Base-by-base conservation (phyloP, 176 grass and related monocot species). In the Hordeum marinum region DNA sequence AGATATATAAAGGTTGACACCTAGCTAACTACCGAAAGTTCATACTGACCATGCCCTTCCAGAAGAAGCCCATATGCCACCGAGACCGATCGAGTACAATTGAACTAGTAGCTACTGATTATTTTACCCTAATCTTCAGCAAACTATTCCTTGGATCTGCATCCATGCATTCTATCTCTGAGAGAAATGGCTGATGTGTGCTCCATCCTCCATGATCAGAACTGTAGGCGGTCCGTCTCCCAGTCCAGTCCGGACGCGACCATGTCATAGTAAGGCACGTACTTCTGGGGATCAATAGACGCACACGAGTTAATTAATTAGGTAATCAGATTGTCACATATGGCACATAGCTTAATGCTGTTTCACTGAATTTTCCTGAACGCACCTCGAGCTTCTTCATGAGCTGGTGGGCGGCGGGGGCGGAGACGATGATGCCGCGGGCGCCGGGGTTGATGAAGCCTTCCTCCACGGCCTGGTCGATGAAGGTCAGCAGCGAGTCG, bases 381-480 rank as follows among this genome's bases (percentile, higher is more conserved):
- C 15, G 11, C 68, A 92, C 90, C 92, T 91, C 88, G 1, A 94
- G 82, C 15, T 91, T 84, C 3, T 57, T 87, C 87, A 94, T 52
- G 69, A 94, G 77, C 1, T 91, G 75, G 0, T 89, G 83, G 14
- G 86, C 83, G 3, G 79, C 84, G 8, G 72, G 77, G 9, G 91
- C 85, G 0, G 82, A 87, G 29, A 88, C 63, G 20, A 90, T 69
- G 70, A 93, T 90, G 65, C 76, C 13, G 31, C 79, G 89, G 15
- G 89, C 92, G 12, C 74, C 62, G 5, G 89, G 83, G 82, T 62
- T 91, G 14, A 93, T 85, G 83, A 93, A 93, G 9, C 91, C 91
- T 68, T 90, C 85, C 54, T 85, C 88, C 24, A 93, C 88, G 31
- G 88, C 91, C 41, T 90, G 80, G 55, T 93, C 88, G 9, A 93